phyloP scores from a whole-genome alignment of 805 yeast genomes.

The Starmerella vitae region DNA sequence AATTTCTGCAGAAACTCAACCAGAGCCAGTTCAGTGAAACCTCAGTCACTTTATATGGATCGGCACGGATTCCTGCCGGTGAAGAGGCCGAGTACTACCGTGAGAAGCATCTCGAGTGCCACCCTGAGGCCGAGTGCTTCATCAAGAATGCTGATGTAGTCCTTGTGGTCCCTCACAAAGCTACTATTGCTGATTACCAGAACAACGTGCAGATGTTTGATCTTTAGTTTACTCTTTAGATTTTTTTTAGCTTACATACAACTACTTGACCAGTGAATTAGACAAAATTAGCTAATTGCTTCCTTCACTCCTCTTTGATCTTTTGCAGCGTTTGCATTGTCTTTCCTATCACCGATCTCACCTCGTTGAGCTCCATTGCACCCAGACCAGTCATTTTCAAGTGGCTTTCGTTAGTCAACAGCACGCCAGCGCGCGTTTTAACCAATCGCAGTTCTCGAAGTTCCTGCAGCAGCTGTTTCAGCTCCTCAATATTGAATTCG shows the following conservation, averaged over 20 bases:
- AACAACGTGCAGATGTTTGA: slow-evolving; percentile 16
- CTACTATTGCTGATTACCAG: slow-evolving; percentile 56
- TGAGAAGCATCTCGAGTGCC: slow-evolving; percentile 43
- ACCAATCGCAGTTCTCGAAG: slow-evolving; percentile 68
- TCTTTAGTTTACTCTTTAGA: slow-evolving; percentile 1
- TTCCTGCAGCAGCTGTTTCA: slow-evolving; percentile 65
- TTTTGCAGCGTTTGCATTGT: slow-evolving; percentile 68
- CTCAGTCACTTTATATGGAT: slow-evolving; percentile 70
- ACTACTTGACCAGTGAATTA: neutral
- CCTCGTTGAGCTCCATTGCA: slow-evolving; percentile 71
- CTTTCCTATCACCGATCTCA: slow-evolving; percentile 65
- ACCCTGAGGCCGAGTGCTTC: slow-evolving; percentile 59
- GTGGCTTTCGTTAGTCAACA: slow-evolving; percentile 66
- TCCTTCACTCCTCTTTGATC: slow-evolving; percentile 25
- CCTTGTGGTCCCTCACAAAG: slow-evolving; percentile 48
- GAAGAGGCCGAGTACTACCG: slow-evolving; percentile 49
- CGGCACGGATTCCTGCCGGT: slow-evolving; percentile 39
- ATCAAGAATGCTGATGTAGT: slow-evolving; percentile 51
- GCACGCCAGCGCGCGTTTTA: slow-evolving; percentile 69
- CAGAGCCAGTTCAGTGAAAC: slow-evolving; percentile 66
- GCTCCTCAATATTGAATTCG: slow-evolving; percentile 52
- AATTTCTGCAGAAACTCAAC: slow-evolving; percentile 60
- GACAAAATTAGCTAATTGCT: neutral
- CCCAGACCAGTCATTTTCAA: slow-evolving; percentile 73
- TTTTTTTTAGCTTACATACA: neutral